phyloP scores from a whole-genome alignment of 2,329 filamentous ascomycete genomes.

The Pleomassaria siparia region DNA sequence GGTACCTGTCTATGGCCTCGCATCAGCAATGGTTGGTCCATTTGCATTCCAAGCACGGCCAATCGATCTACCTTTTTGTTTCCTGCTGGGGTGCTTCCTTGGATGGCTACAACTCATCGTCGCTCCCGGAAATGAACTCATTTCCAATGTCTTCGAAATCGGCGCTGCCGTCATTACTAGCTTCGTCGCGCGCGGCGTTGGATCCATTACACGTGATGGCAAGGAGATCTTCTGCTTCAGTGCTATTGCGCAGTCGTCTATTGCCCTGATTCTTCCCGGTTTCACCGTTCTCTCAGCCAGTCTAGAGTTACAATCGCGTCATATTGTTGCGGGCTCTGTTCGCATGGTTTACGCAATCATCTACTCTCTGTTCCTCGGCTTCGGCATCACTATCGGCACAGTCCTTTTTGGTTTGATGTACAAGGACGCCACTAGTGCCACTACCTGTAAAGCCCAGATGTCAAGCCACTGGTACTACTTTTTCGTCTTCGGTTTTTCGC shows the following conservation, averaged over 20 bases:
- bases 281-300: slow-evolving; percentile 55
- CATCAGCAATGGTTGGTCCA: slow-evolving; percentile 73
- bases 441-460: slow-evolving; percentile 50
- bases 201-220: slow-evolving; percentile 46
- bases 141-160: slow-evolving; percentile 57
- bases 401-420: slow-evolving; percentile 53
- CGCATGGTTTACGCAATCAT: slow-evolving; percentile 58
- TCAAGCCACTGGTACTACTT: slow-evolving; percentile 62
- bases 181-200: slow-evolving; percentile 52
- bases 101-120: slow-evolving; percentile 74
- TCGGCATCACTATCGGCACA: slow-evolving; percentile 54
- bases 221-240: slow-evolving; percentile 53
- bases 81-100: slow-evolving; percentile 72
- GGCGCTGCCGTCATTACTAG: slow-evolving; percentile 52
- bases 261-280: slow-evolving; percentile 53
- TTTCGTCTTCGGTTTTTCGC: slow-evolving; percentile 72
- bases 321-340: slow-evolving; percentile 53
- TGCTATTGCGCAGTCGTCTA: slow-evolving; percentile 53
- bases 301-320: slow-evolving; percentile 51
- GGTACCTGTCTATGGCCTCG: slow-evolving; percentile 72
- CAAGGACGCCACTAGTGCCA: slow-evolving; percentile 48
- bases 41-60: slow-evolving; percentile 78
- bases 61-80: slow-evolving; percentile 77
- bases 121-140: slow-evolving; percentile 72
- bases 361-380: slow-evolving; percentile 55